Base-by-base conservation (phyloP, 495 filamentous ascomycete species). In the Daldinia loculata region DNA sequence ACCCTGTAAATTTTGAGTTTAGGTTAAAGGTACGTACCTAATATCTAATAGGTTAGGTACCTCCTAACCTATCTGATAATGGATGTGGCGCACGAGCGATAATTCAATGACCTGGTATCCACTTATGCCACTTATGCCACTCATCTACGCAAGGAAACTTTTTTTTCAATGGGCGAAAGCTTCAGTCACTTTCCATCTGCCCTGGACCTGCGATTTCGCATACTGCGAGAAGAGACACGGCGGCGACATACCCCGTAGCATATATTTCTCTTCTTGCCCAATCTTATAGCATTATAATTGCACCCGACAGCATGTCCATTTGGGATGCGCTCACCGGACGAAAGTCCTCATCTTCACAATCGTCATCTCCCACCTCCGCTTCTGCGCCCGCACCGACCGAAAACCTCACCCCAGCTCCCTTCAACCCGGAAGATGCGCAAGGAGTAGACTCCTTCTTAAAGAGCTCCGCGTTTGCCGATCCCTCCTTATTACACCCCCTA, bases 321-420 rank as follows among this genome's bases (percentile, higher is more conserved):
- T 98, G 94, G 94, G 93, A 96, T 78, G 89, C 90, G 48, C 83
- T 98, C 76, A 90, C 92, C 17, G 94, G 94, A 71, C 89, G 90
- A 80, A 96, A 93, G 83, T 87, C 89, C 66, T 80, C 81, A 17
- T 82, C 84, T 8, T 79, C 77, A 34, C 66, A 77, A 59, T 69
- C 76, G 45, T 70, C 76, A 24, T 74, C 80, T 34, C 50, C 67
- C 52, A 72, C 74, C 36, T 66, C 79, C 14, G 56, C 77, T 36
- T 66, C 75, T 51, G 63, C 75, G 58, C 50, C 83, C 70, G 61
- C 80, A n/a, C 71, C 84, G 45, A 72, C 79, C 70, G 76, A 81
- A 65, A 78, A 84, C 69, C 88, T 88, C 76, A 81, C 84, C 55
- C 80, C 88, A 52, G 79, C 84, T 52, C 77, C 85, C 76, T 93